phyloP scores from a whole-genome alignment of 805 yeast species.

The Candida tallmaniae region DNA sequence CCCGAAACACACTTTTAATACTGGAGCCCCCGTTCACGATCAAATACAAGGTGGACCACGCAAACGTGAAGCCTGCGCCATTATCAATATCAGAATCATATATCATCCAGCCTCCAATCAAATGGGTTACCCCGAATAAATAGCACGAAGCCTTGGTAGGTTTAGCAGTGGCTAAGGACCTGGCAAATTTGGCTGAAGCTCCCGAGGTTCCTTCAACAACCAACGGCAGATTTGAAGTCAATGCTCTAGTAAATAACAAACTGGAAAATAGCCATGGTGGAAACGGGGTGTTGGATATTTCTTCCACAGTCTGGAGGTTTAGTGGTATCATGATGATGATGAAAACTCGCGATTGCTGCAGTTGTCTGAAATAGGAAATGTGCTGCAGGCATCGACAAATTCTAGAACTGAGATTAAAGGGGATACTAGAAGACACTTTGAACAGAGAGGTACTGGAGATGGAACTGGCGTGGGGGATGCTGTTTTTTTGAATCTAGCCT shows the following conservation, averaged over 20 bases:
- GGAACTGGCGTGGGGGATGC: no score
- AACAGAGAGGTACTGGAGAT: no score
- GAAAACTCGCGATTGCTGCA: no score
- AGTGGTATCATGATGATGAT: no score
- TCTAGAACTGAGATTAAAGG: no score
- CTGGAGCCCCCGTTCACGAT: slow-evolving; percentile 66
- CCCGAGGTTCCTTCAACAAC: slow-evolving; percentile 16
- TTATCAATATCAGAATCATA: slow-evolving; percentile 70
- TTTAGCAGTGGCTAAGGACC: slow-evolving; percentile 16
- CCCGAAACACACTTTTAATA: slow-evolving; percentile 47
- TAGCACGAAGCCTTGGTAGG: slow-evolving; percentile 43
- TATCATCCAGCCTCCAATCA: slow-evolving; percentile 69
- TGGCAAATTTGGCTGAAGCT: slow-evolving; percentile 15
- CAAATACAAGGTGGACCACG: slow-evolving; percentile 76
- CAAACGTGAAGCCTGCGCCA: slow-evolving; percentile 76
- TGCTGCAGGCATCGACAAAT: no score
- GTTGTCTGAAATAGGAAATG: no score
- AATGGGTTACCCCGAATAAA: slow-evolving; percentile 58
- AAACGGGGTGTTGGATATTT: slow-evolving; percentile 14
- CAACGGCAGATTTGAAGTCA: slow-evolving; percentile 13
- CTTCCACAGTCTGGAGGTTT: no score
- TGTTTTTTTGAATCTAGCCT: no score
- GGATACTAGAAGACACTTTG: no score
- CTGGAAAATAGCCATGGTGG: slow-evolving; percentile 19
- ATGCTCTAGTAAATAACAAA: slow-evolving; percentile 14